A percentile compares a stretch with the other conserved stretches of the same genome.
phyloP scores from a whole-genome alignment of 2,329 filamentous ascomycete genomes.

The Diaporthe destruens region DNA sequence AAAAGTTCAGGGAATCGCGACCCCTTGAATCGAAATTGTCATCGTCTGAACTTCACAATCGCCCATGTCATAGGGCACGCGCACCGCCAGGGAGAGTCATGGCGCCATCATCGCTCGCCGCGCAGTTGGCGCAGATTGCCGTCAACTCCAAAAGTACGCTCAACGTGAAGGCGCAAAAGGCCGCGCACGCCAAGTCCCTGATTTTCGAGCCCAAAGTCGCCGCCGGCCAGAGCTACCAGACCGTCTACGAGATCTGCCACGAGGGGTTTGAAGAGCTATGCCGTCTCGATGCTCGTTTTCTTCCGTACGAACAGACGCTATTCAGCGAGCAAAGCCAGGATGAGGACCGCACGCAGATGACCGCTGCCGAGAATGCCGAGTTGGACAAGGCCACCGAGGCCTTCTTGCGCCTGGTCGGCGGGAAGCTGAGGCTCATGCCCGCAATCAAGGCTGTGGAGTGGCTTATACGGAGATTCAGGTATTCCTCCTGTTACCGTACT shows the following conservation, averaged over 20 bases:
- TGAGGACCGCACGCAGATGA: constrained; percentile 90
- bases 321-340: constrained; percentile 95
- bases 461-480: constrained; percentile 92
- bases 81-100: constrained; percentile 29
- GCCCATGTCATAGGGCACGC: constrained; percentile 29
- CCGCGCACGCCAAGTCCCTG: constrained; percentile 91
- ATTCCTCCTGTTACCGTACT: constrained; percentile 44
- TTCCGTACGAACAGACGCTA: constrained; percentile 79
- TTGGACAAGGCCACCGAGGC: constrained; percentile 82
- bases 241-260: constrained; percentile 85
- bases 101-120: constrained; percentile 76
- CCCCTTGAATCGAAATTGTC: constrained; percentile 26
- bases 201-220: constrained; percentile 92
- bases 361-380: constrained; percentile 82
- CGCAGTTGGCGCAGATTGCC: constrained; percentile 94
- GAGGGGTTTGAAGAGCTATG: constrained; percentile 95
- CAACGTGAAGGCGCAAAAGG: constrained; percentile 92
- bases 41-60: constrained; percentile 14
- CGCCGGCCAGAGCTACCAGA: constrained; percentile 89
- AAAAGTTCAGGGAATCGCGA: constrained; percentile 31
- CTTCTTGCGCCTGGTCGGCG: constrained; percentile 85
- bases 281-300: constrained; percentile 84
- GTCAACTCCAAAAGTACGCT: constrained; percentile 90
- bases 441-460: constrained; percentile 94
- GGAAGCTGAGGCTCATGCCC: constrained; percentile 83